These are phyloP conservation scores for Calocybe gangraenosa DNA, from an alignment of 768 basidiomycete species.

Conservation along the genomic window DNA sequence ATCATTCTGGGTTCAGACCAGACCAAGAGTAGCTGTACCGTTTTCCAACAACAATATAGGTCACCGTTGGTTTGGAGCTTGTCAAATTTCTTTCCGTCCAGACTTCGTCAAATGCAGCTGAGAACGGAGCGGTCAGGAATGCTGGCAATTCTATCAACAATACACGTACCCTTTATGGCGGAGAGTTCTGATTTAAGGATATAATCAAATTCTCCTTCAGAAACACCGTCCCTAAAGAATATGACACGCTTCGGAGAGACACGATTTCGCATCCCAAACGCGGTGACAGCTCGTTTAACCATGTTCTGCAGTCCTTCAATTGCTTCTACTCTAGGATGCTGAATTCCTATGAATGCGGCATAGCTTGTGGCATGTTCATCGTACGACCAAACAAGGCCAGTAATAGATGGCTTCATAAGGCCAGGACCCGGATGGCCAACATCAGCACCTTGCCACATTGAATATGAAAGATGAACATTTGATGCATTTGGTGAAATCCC, in stretches of 20 bases:
- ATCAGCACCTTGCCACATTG: conserved; percentile 51
- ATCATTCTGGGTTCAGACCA: background rate
- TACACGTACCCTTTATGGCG: conserved; percentile 10
- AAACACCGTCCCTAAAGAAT: conserved; percentile 25
- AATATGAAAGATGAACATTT: background rate
- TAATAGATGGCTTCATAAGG: conserved; percentile 45
- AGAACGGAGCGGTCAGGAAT: background rate
- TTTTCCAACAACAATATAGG: conserved; percentile 61
- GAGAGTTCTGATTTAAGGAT: conserved; percentile 16
- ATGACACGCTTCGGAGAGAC: conserved; percentile 10
- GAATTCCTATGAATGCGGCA: conserved; percentile 34
- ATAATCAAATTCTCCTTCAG: conserved; percentile 24
- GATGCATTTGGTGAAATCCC: background rate
- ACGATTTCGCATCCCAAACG: conserved; percentile 8
- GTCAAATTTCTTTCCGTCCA: conserved; percentile 24
- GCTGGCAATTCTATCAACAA: too few relatives aligned
- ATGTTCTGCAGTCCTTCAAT: conserved; percentile 40
- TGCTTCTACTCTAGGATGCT: conserved; percentile 42
- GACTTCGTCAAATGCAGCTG: conserved; percentile 34
- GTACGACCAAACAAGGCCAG: conserved; percentile 54
- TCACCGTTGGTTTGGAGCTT: conserved; percentile 34
- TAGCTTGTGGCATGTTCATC: conserved; percentile 46
- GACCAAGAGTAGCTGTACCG: conserved; percentile 14
- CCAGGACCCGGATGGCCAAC: conserved; percentile 65
- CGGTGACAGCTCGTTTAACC: conserved; percentile 21